Evolutionary conservation across 306 rosid species (phyloP).

Genomic region (Dalbergia cultrata): DNA sequence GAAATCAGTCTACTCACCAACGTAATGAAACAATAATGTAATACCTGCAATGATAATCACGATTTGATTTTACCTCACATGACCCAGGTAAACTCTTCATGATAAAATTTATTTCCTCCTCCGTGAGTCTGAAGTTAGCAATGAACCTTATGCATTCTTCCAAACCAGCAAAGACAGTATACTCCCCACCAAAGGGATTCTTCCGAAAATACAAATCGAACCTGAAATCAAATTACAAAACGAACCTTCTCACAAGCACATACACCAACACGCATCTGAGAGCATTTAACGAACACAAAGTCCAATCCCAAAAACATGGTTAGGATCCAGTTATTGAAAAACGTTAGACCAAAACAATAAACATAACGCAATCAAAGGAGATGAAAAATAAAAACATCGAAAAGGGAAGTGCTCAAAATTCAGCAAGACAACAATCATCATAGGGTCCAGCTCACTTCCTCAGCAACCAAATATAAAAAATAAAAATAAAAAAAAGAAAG

Average conservation of each 20-base stretch:
- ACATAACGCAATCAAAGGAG: conserved; percentile 27
- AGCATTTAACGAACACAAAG: conserved; percentile 6
- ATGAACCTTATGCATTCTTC: conserved; percentile 94
- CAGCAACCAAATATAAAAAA: conserved; percentile 43
- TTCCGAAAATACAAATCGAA: conserved; percentile 96
- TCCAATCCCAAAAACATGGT: neutral
- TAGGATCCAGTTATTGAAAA: neutral
- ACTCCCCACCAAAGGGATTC: conserved; percentile 99
- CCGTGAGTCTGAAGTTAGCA: conserved; percentile 84
- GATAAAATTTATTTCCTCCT: conserved; percentile 81
- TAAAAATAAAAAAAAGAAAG: neutral
- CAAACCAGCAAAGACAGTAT: conserved; percentile 92
- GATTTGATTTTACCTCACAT: conserved; percentile 75
- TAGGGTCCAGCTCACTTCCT: neutral
- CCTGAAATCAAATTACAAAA: conserved; percentile 61
- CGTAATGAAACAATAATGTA: neutral
- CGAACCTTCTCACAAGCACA: conserved; percentile 46
- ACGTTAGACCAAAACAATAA: neutral
- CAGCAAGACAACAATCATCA: neutral
- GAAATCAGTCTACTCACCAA: conserved; percentile 12
- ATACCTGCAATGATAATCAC: neutral
- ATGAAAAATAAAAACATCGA: neutral
- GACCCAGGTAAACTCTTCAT: conserved; percentile 72
- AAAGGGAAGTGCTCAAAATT: conserved; percentile 33
- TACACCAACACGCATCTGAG: conserved; percentile 8